These are phyloP conservation scores for Amaranthus cruentus DNA, from an alignment of 148 eudicot genomes.

Conservation along the genomic window DNA sequence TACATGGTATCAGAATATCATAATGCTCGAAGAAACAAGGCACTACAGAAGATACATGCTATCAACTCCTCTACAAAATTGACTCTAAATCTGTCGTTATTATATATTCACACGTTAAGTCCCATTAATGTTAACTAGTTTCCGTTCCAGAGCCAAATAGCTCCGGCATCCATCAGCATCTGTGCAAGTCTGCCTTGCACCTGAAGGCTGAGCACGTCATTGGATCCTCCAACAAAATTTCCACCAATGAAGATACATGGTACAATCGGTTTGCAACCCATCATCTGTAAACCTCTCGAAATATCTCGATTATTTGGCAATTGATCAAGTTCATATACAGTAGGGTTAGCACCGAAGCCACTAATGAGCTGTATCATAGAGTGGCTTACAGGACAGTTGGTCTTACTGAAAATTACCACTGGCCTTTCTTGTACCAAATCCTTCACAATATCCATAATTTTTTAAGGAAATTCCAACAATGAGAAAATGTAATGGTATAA, in stretches of 20 bases:
- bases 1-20: not conserved
- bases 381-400: slow-evolving; percentile 20
- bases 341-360: slow-evolving; percentile 23
- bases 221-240: slow-evolving; percentile 21
- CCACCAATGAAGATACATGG: slow-evolving; percentile 21
- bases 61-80: not conserved
- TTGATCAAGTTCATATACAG: slow-evolving; percentile 19
- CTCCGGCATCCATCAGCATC: slow-evolving; percentile 32
- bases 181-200: slow-evolving; percentile 31
- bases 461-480: not conserved
- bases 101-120: not conserved
- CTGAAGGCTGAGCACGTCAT: slow-evolving; percentile 29
- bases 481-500: no score
- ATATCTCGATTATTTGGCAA: slow-evolving; percentile 15
- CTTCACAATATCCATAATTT: slow-evolving; percentile 12
- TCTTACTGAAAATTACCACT: slow-evolving; percentile 22
- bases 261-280: slow-evolving; percentile 17
- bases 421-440: slow-evolving; percentile 16
- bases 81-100: not conserved
- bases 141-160: slow-evolving; percentile 33
- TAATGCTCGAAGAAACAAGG: slow-evolving; percentile 8
- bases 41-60: slow-evolving; percentile 4
- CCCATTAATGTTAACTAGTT: slow-evolving; percentile 5
- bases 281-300: slow-evolving; percentile 15
- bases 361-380: slow-evolving; percentile 22